Evolutionary conservation across 305 asterid genomes (phyloP).

Genomic region (Fraxinus platypoda): DNA sequence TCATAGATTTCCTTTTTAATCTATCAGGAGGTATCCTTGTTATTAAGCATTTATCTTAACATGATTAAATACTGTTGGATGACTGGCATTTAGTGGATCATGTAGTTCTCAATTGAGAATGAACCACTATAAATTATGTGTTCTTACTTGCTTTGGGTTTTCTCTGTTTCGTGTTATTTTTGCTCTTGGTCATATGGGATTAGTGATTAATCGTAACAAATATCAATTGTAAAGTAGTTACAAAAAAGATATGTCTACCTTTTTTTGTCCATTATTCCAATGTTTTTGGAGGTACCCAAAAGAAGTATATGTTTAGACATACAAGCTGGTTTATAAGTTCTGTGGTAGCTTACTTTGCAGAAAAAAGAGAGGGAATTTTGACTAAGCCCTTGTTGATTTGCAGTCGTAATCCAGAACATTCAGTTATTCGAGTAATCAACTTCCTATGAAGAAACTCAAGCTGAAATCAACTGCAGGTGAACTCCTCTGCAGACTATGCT

Average conservation of each 20-base stretch:
- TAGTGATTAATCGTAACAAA: neutral
- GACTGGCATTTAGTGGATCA: neutral
- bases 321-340: neutral
- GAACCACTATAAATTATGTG: neutral
- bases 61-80: neutral
- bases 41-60: neutral
- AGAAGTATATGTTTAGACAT: neutral
- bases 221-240: neutral
- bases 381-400: neutral
- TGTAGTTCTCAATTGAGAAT: neutral
- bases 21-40: neutral
- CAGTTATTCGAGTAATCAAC: neutral
- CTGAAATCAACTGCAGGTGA: neutral
- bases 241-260: neutral
- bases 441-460: slow-evolving; percentile 16
- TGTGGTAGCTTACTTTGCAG: neutral
- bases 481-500: slow-evolving; percentile 1
- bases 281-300: neutral
- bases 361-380: neutral
- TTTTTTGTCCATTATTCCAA: neutral
- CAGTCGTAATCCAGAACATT: neutral
- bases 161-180: neutral
- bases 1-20: neutral
- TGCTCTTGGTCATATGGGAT: neutral
- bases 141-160: neutral